Evolutionary conservation across 164 flowering plant genomes (phyloP).

Genomic region (Piper betle): DNA sequence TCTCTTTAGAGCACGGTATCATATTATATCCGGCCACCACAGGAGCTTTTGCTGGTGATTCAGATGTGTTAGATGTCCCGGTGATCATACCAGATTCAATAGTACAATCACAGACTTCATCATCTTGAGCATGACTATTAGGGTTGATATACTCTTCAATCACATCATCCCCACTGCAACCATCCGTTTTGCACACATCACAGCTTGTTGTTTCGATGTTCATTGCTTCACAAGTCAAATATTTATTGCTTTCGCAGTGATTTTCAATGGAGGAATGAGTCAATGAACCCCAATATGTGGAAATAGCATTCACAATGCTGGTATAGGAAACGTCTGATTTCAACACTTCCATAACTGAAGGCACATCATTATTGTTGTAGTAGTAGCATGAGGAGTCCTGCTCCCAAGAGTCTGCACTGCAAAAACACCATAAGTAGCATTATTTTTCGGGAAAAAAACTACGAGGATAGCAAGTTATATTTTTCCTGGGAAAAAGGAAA

Average conservation of each 20-base stretch:
- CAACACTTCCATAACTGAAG: constrained; percentile 40
- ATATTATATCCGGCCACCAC: not conserved
- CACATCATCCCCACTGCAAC: not conserved
- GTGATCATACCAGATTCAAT: not conserved
- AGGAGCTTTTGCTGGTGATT: not conserved
- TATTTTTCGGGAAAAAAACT: no score
- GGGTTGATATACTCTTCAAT: not conserved
- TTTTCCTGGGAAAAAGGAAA: no score
- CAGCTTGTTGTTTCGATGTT: constrained; percentile 7
- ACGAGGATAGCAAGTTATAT: no score
- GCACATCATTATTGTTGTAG: constrained; percentile 56
- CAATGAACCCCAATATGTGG: constrained; percentile 36
- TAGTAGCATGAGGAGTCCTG: constrained; percentile 27
- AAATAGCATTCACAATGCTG: constrained; percentile 41
- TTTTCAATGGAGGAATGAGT: constrained; percentile 14
- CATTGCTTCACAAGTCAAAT: not conserved
- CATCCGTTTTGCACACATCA: not conserved
- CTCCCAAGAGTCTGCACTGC: constrained; percentile 65
- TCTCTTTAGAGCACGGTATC: not conserved
- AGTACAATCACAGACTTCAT: not conserved
- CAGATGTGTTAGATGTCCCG: not conserved
- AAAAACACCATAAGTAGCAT: not conserved
- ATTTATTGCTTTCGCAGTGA: constrained; percentile 5
- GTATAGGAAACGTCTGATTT: constrained; percentile 32
- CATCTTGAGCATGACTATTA: no score